Conservation (phyloP, 2,329 filamentous ascomycete genomes). For the Talaromyces marneffei region DNA sequence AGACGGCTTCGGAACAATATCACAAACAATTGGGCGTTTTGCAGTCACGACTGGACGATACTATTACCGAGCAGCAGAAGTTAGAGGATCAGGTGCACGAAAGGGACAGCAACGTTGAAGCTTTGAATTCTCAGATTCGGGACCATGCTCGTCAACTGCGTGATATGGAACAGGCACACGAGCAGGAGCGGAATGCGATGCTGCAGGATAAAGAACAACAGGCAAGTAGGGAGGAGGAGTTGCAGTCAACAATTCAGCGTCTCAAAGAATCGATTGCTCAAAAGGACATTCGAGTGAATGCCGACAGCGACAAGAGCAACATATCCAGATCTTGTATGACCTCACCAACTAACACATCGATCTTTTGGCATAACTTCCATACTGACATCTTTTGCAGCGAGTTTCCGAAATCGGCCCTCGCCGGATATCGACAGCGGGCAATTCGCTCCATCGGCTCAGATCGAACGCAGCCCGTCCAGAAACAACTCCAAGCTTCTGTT, state of each 20-base stretch:
- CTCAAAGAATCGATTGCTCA: constrained; percentile 84
- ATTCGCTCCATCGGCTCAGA: constrained; percentile 78
- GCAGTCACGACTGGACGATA: constrained; percentile 79
- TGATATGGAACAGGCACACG: constrained; percentile 88
- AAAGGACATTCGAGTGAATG: constrained; percentile 53
- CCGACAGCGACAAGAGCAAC: constrained; percentile 45
- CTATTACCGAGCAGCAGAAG: constrained; percentile 72
- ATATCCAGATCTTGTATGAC: constrained; percentile 48
- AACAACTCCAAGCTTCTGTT: constrained; percentile 85
- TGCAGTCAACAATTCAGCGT: constrained; percentile 83
- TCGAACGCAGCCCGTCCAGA: constrained; percentile 80
- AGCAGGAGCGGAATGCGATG: constrained; percentile 79
- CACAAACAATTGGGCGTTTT: constrained; percentile 80
- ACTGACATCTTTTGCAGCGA: constrained; percentile 27
- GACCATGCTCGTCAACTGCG: constrained; percentile 77
- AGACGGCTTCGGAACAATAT: constrained; percentile 69
- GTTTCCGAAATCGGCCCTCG: constrained; percentile 49
- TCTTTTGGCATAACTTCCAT: too few species aligned
- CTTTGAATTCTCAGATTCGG: constrained; percentile 75
- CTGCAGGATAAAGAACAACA: constrained; percentile 90
- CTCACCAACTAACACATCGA: not conserved
- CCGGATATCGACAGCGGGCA: constrained; percentile 66
- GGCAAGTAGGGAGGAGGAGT: constrained; percentile 75
- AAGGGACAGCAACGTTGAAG: constrained; percentile 74
- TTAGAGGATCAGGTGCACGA: constrained; percentile 86